Conservation (phyloP, 148 eudicot species). For the Linanthus parryae region DNA sequence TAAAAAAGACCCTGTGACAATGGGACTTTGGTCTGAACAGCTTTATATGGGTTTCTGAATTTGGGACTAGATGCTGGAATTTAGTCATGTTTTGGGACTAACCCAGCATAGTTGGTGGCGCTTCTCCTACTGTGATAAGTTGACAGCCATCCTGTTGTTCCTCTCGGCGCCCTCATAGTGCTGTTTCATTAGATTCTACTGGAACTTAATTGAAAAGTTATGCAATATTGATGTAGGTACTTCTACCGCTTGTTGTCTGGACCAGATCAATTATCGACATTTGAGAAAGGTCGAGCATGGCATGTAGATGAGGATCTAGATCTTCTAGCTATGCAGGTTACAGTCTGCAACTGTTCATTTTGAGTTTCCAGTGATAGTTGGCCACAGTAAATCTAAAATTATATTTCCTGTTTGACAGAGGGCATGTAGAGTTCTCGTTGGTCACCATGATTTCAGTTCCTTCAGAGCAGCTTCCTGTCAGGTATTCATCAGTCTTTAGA, state of each 20-base stretch:
- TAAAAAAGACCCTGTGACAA: too few species aligned
- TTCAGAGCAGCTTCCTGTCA: conserved; percentile 93
- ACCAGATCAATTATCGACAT: conserved; percentile 58
- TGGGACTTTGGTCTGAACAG: too few species aligned
- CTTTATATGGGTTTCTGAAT: too few species aligned
- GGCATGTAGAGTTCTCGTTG: conserved; percentile 83
- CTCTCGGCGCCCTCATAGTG: neutral
- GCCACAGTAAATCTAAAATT: neutral
- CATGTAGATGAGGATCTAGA: conserved; percentile 81
- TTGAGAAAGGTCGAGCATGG: conserved; percentile 93
- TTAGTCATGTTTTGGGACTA: neutral
- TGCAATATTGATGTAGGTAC: conserved; percentile 46
- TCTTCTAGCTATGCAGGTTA: conserved; percentile 82
- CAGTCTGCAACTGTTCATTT: conserved; percentile 5
- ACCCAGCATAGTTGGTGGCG: neutral
- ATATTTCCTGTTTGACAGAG: conserved; percentile 33
- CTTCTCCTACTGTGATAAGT: neutral
- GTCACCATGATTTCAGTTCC: conserved; percentile 93
- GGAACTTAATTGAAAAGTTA: neutral
- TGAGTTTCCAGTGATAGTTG: conserved; percentile 4
- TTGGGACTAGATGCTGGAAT: conserved; percentile 1
- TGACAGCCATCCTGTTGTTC: neutral
- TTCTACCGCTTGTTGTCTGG: conserved; percentile 86
- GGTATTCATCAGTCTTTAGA: too few species aligned
- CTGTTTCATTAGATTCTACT: neutral